Evolutionary conservation across 2,329 filamentous ascomycete species (phyloP).

Genomic region (Zalaria obscura): DNA sequence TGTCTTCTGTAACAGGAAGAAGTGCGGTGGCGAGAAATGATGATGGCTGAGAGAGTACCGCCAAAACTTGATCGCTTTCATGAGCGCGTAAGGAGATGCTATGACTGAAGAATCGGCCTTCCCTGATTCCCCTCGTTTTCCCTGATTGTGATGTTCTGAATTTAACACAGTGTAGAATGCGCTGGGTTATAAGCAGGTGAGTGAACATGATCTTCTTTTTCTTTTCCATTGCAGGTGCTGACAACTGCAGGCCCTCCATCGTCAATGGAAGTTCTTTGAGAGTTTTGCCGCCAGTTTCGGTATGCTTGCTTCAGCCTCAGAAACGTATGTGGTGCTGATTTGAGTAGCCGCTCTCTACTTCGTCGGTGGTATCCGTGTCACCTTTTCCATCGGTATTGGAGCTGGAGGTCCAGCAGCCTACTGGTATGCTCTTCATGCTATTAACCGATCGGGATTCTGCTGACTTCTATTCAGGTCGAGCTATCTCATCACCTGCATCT

Average conservation of each 20-base stretch:
- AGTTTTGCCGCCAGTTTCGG: slow-evolving; percentile 47
- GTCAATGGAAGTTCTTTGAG: slow-evolving; percentile 42
- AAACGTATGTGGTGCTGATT: slow-evolving; percentile 5
- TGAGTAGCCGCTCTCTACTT: slow-evolving; percentile 44
- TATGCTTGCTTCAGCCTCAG: slow-evolving; percentile 14
- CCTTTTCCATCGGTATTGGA: slow-evolving; percentile 48
- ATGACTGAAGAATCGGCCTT: slow-evolving; percentile 15
- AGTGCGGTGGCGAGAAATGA: slow-evolving; percentile 6
- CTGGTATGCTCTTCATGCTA: slow-evolving; percentile 26
- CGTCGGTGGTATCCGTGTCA: slow-evolving; percentile 43
- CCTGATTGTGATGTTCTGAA: slow-evolving; percentile 3
- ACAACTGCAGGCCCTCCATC: slow-evolving; percentile 35
- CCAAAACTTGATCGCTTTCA: slow-evolving; percentile 25
- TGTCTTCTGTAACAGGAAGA: slow-evolving; percentile 4
- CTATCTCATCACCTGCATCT: slow-evolving; percentile 44
- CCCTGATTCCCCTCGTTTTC: slow-evolving; percentile 5
- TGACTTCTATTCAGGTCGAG: slow-evolving; percentile 33
- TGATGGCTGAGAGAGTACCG: slow-evolving; percentile 22
- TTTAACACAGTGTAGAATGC: slow-evolving; percentile 23
- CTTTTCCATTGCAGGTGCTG: slow-evolving; percentile 5
- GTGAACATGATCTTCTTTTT: slow-evolving; percentile 8
- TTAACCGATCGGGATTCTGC: neutral
- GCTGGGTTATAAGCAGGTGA: slow-evolving; percentile 42
- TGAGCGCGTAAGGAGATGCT: slow-evolving; percentile 26
- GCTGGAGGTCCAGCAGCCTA: slow-evolving; percentile 47